Evolutionary conservation across 1,284 basidiomycete genomes (phyloP).

Genomic region (Rhodotorula sp.): DNA sequence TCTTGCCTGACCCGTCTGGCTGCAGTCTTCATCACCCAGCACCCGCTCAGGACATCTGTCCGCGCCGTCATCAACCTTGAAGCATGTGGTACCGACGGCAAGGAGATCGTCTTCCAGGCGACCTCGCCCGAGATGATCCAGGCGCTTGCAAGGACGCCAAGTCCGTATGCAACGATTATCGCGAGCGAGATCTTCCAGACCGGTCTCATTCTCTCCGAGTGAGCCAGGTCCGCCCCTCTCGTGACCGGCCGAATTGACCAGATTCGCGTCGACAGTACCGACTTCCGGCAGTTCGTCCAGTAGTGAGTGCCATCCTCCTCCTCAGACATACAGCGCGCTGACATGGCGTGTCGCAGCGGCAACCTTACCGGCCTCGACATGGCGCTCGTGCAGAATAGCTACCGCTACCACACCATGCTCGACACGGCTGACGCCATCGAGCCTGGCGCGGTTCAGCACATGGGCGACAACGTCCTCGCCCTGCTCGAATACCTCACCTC

Average conservation of each 20-base stretch:
- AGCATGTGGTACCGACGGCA: conserved; percentile 70
- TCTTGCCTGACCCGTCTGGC: neutral
- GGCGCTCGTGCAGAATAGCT: conserved; percentile 89
- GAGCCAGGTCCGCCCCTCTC: neutral
- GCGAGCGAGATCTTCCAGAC: conserved; percentile 94
- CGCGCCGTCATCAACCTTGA: conserved; percentile 89
- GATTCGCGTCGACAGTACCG: neutral
- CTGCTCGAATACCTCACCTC: conserved; percentile 72
- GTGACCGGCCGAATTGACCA: neutral
- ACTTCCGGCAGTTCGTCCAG: conserved; percentile 10
- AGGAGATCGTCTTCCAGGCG: conserved; percentile 91
- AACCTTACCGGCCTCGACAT: conserved; percentile 63
- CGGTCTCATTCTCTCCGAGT: conserved; percentile 85
- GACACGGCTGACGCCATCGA: conserved; percentile 79
- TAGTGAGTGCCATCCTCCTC: neutral
- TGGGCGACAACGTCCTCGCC: conserved; percentile 85
- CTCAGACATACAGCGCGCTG: too few relatives aligned
- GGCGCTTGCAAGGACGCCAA: conserved; percentile 81
- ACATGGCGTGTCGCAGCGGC: conserved; percentile 49
- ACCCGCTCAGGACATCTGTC: conserved; percentile 61
- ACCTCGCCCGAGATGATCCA: conserved; percentile 80
- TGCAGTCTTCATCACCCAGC: conserved; percentile 75
- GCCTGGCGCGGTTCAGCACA: conserved; percentile 75
- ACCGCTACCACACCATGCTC: conserved; percentile 49
- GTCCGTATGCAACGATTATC: conserved; percentile 84